Percentiles rank a stretch among this genome's conserved stretches.
phyloP scores from a whole-genome alignment of 2,329 filamentous ascomycete species.

The Microdochium nivale region DNA sequence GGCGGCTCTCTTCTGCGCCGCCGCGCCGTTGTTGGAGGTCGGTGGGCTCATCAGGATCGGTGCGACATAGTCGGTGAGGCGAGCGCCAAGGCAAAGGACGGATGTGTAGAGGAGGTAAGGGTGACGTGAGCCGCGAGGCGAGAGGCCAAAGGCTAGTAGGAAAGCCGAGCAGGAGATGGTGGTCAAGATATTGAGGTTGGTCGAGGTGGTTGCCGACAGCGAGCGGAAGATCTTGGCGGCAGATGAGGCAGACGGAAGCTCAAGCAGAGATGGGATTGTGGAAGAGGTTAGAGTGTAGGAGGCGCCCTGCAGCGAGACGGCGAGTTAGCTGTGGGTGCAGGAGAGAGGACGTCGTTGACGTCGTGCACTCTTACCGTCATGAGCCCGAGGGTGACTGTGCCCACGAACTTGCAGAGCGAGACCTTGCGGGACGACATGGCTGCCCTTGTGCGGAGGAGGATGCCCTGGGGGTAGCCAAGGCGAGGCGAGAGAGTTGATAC shows the following conservation, averaged over 20 bases:
- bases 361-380: slow-evolving; percentile 57
- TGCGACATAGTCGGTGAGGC: slow-evolving; percentile 40
- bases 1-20: slow-evolving; percentile 17
- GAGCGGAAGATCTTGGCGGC: slow-evolving; percentile 64
- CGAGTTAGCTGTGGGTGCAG: slow-evolving; percentile 1
- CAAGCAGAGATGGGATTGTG: slow-evolving; percentile 71
- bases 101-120: slow-evolving; percentile 87
- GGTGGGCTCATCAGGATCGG: slow-evolving; percentile 28
- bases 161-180: slow-evolving; percentile 63
- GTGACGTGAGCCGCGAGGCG: slow-evolving; percentile 66
- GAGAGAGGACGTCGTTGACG: background rate
- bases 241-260: slow-evolving; percentile 65
- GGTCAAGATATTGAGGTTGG: slow-evolving; percentile 59
- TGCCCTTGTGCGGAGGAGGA: slow-evolving; percentile 6
- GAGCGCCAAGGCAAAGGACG: slow-evolving; percentile 56
- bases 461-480: background rate
- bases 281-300: slow-evolving; percentile 77
- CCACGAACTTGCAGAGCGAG: slow-evolving; percentile 83
- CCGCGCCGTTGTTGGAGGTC: slow-evolving; percentile 15
- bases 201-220: slow-evolving; percentile 53
- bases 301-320: slow-evolving; percentile 54
- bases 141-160: slow-evolving; percentile 68
- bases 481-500: background rate
- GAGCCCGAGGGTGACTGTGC: slow-evolving; percentile 80
- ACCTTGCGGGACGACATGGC: slow-evolving; percentile 62